Evolutionary conservation across 208 protist species (phyloP).

Genomic region (Wallacemonas sp.): DNA sequence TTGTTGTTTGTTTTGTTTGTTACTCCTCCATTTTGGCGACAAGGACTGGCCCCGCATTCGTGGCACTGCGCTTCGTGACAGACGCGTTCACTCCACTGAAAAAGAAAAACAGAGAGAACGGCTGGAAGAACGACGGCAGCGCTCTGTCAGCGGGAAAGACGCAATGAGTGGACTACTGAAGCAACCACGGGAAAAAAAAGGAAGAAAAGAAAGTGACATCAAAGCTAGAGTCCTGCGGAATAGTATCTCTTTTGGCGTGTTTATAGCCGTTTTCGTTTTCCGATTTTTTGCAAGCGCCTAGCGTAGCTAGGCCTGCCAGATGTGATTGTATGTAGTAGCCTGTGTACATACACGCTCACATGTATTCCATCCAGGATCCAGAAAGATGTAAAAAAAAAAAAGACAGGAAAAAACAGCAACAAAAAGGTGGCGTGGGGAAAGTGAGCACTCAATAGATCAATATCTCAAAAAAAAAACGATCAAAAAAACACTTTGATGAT

Average conservation of each 20-base stretch:
- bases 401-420: background rate
- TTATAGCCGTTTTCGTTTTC: too few relatives aligned
- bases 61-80: too few relatives aligned
- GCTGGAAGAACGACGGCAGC: background rate
- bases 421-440: background rate
- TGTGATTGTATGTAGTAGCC: constrained; percentile 7
- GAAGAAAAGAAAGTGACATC: background rate
- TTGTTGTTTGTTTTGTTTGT: background rate
- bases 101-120: background rate
- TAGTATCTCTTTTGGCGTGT: background rate
- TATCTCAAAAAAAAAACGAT: too few relatives aligned
- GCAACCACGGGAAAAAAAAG: background rate
- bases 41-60: too few relatives aligned
- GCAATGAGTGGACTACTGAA: background rate
- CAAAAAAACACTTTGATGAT: background rate
- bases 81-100: too few relatives aligned
- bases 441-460: too few relatives aligned
- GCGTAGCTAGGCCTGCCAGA: background rate
- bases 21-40: background rate
- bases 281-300: too few relatives aligned
- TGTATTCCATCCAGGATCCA: background rate
- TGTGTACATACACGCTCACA: constrained; percentile 10
- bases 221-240: background rate
- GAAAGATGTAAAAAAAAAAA: constrained; percentile 15
- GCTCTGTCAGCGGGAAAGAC: background rate